Conservation (phyloP, 2,329 filamentous ascomycete genomes). For the Tricladium varicosporioides region DNA sequence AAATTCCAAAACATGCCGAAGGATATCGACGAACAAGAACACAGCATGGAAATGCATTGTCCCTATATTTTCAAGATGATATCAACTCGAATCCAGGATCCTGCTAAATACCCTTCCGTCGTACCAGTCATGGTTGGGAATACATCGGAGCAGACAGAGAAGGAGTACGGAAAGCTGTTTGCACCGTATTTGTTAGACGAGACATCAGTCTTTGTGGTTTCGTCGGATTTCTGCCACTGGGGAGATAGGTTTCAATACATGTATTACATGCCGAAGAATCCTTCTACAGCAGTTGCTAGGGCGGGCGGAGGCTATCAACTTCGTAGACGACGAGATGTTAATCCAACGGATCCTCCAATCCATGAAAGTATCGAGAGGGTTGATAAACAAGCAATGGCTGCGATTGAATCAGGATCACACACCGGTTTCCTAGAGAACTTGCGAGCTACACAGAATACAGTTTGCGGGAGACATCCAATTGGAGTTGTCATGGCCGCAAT, state of each 20-base stretch:
- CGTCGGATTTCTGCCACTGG: constrained; percentile 98
- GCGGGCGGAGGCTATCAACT: constrained; percentile 34
- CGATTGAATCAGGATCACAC: constrained; percentile 75
- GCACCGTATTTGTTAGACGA: constrained; percentile 75
- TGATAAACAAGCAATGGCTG: constrained; percentile 80
- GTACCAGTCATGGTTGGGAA: constrained; percentile 85
- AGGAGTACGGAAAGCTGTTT: constrained; percentile 65
- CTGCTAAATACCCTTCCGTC: constrained; percentile 65
- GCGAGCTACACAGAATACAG: constrained; percentile 76
- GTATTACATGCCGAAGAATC: constrained; percentile 62
- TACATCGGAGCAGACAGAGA: constrained; percentile 65
- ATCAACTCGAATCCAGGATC: constrained; percentile 47
- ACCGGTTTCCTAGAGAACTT: constrained; percentile 68
- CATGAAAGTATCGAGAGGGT: constrained; percentile 81
- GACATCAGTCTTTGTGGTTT: constrained; percentile 79
- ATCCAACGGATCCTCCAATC: constrained; percentile 53
- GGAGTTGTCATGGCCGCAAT: constrained; percentile 88
- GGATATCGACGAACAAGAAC: constrained; percentile 73
- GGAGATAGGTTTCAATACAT: constrained; percentile 80
- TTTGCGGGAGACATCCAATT: constrained; percentile 93
- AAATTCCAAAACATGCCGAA: constrained; percentile 64
- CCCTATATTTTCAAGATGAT: constrained; percentile 86
- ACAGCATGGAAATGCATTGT: constrained; percentile 95
- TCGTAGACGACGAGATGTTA: constrained; percentile 28
- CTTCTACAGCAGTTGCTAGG: constrained; percentile 41